A percentile compares a stretch with the other conserved stretches of the same genome.
phyloP scores from a whole-genome alignment of 202 grass and related monocot genomes.

The Saccharum hybrid region DNA sequence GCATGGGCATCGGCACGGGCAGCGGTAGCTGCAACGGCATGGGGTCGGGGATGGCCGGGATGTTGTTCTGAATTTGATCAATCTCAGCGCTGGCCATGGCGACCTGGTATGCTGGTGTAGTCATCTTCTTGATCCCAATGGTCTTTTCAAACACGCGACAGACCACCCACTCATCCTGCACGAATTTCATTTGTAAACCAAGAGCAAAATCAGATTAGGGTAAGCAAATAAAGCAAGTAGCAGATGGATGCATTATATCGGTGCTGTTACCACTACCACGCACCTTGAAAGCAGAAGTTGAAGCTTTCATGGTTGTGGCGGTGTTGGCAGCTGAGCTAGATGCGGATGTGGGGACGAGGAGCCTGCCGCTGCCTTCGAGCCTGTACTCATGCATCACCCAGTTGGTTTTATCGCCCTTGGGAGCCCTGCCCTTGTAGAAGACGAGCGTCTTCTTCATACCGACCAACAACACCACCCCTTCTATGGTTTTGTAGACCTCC shows the following conservation, averaged over 20 bases:
- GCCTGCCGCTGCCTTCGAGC: conserved; percentile 44
- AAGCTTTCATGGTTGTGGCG: not conserved
- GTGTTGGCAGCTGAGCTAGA: not conserved
- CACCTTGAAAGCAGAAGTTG: conserved; percentile 23
- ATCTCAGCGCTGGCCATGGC: not conserved
- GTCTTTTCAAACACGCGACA: conserved; percentile 71
- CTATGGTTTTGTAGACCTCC: conserved; percentile 35
- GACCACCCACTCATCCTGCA: conserved; percentile 71
- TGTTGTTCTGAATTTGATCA: conserved; percentile 12
- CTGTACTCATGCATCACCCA: conserved; percentile 93
- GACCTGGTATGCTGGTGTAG: not conserved
- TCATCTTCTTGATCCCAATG: conserved; percentile 42
- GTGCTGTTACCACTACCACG: not conserved
- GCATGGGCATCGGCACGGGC: not conserved
- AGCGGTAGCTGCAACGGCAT: not conserved
- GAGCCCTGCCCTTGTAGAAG: conserved; percentile 77
- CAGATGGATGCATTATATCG: not conserved
- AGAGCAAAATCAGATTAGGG: not conserved
- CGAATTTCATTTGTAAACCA: not conserved
- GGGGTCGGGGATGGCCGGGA: not conserved
- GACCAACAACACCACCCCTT: conserved; percentile 14
- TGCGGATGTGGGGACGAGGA: not conserved
- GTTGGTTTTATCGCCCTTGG: conserved; percentile 73
- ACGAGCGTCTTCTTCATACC: conserved; percentile 96
- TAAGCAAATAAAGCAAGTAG: not conserved